A percentile compares a stretch with the other conserved stretches of the same genome.
Conservation (phyloP, 2,329 filamentous ascomycete genomes). For the Neofusicoccum kwambonambiense region DNA sequence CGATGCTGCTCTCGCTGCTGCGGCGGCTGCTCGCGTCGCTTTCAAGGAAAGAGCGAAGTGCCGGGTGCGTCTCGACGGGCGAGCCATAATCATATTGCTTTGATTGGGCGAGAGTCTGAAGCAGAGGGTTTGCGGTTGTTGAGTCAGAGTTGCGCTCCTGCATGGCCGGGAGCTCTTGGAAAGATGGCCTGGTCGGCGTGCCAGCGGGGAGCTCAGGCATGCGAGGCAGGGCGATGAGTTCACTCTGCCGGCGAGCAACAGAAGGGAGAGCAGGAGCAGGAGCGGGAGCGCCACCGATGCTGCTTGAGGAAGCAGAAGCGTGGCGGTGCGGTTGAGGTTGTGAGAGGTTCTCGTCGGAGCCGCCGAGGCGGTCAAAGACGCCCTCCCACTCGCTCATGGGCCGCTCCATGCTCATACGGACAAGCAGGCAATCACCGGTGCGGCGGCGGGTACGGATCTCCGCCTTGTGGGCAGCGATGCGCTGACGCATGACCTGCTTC, state of each 20-base stretch:
- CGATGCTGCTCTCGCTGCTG: not conserved
- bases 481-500: constrained; percentile 41
- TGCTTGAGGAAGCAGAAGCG: not conserved
- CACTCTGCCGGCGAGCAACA: not conserved
- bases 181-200: not conserved
- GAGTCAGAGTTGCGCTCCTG: not conserved
- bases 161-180: not conserved
- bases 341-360: not conserved
- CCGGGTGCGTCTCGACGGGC: not conserved
- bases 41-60: constrained; percentile 1
- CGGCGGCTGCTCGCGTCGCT: not conserved
- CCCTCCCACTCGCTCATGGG: constrained; percentile 41
- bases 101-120: constrained; percentile 1
- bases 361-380: constrained; percentile 29
- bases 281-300: not conserved
- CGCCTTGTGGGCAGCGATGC: constrained; percentile 42
- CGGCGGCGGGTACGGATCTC: constrained; percentile 42
- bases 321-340: not conserved
- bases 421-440: constrained; percentile 35
- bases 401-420: constrained; percentile 43
- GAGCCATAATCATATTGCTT: constrained; percentile 1
- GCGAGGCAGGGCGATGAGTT: constrained; percentile 2
- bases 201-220: constrained; percentile 3
- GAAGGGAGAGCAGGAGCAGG: not conserved
- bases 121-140: not conserved